phyloP scores from a whole-genome alignment of 163 green algal genomes.

The Prototheca cutis region DNA sequence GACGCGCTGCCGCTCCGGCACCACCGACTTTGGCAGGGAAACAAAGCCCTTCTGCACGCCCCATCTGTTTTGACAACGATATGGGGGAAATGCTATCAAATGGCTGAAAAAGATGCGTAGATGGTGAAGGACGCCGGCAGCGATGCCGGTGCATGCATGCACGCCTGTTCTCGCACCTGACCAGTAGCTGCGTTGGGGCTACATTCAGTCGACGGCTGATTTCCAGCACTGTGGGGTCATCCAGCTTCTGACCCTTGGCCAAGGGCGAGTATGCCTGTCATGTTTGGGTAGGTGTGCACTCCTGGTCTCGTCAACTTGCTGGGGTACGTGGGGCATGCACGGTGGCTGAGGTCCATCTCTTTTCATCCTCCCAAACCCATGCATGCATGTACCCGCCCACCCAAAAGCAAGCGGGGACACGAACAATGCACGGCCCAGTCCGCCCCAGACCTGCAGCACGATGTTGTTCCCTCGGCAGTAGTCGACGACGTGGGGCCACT shows the following conservation, averaged over 20 bases:
- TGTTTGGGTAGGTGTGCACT: neutral
- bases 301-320: too few relatives aligned
- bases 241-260: conserved; percentile 39
- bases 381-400: too few relatives aligned
- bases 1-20: conserved; percentile 24
- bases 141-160: too few relatives aligned
- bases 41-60: conserved; percentile 55
- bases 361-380: too few relatives aligned
- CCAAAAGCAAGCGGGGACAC: too few relatives aligned
- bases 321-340: too few relatives aligned
- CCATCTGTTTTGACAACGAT: too few relatives aligned
- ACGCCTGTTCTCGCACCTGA: conserved; percentile 16
- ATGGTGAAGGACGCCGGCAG: too few relatives aligned
- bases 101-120: too few relatives aligned
- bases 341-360: too few relatives aligned
- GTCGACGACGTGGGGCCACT: conserved; percentile 36
- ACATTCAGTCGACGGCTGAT: conserved; percentile 25
- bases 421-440: too few relatives aligned
- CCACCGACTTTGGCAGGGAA: conserved; percentile 46
- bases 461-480: conserved; percentile 48
- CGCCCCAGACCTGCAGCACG: conserved; percentile 35
- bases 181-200: conserved; percentile 39
- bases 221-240: conserved; percentile 24
- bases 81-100: too few relatives aligned
- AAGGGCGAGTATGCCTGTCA: conserved; percentile 53